Base-by-base conservation (phyloP, 2,329 filamentous ascomycete species). In the Verruconis gallopava region DNA sequence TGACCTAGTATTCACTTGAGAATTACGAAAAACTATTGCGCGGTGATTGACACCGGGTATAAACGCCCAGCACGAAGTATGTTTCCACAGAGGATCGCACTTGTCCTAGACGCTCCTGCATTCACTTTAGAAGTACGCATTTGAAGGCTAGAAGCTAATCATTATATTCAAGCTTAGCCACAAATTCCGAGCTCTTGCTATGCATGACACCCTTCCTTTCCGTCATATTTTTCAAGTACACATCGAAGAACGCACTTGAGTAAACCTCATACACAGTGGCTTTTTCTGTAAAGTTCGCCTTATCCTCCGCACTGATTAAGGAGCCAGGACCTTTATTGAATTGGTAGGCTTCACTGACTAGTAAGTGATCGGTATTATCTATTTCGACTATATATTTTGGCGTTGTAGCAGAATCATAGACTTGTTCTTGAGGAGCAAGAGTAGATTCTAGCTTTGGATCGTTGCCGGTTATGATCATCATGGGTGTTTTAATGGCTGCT, bases 391-490 rank as follows among this genome's bases (percentile, higher is more conserved):
- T 36, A 36, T 15, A 36, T 15, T 36, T 36, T 13, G 33, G 33
- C 9, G 9, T 15, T 18, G 9, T 36, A 9, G 33, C 33, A 18
- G 33, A 9, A 6, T 6, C 33, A 36, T 13, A 36, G 6, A 36
- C 18, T 18, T 36, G 33, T 15, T 36, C 12, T 15, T 36, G 33
- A 11, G 33, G 33, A 11, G 11, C 33, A 15, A 36, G 9, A 6
- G 33, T 36, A 18, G 33, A 36, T 18, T 36, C 33, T 11, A 6
- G 17, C 33, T 36, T 36, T 15, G 33, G 33, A 18, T 36, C 33
- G 14, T 36, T 36, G 17, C 33, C 33, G 9, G 33, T 36, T 6
- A 36, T 36, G 33, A 36, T 36, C 33, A 36, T 13, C 33, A 36
- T 36, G 9, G 33, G 33, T 15, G 33, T 36, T 6, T 36, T 18